A percentile compares a stretch with the other conserved stretches of the same genome.
These are phyloP conservation scores for Colletotrichum lindemuthianum DNA, from an alignment of 2,329 filamentous ascomycete genomes.

Conservation along the genomic window DNA sequence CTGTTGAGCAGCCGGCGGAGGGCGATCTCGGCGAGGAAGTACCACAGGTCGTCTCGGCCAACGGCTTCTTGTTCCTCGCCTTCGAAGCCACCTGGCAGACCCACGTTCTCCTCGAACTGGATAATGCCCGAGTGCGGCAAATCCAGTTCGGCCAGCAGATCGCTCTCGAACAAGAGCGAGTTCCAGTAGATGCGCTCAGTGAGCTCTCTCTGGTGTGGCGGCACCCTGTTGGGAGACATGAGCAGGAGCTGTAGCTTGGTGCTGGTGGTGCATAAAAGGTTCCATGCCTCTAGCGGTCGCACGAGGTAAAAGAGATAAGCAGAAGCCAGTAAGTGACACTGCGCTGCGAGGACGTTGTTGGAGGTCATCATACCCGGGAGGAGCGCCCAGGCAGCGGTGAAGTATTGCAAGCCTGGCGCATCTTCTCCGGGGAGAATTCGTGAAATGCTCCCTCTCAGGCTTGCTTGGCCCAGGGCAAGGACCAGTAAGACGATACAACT, in stretches of 20 bases:
- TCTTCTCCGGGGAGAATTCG: constrained; percentile 74
- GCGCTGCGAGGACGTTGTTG: constrained; percentile 80
- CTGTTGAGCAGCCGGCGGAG: constrained; percentile 80
- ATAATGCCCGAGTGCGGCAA: constrained; percentile 85
- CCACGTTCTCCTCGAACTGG: constrained; percentile 83
- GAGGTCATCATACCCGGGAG: constrained; percentile 82
- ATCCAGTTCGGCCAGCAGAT: constrained; percentile 81
- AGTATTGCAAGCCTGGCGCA: constrained; percentile 80
- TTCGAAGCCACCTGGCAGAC: constrained; percentile 81
- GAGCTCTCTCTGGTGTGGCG: constrained; percentile 75
- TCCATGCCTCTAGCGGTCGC: constrained; percentile 86
- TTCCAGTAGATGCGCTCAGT: constrained; percentile 88
- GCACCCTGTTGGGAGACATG: constrained; percentile 77
- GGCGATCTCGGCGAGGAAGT: constrained; percentile 86
- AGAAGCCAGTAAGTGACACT: constrained; percentile 83
- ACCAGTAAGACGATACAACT: constrained; percentile 86
- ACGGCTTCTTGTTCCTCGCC: constrained; percentile 72
- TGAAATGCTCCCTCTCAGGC: constrained; percentile 79
- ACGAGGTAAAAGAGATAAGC: constrained; percentile 87
- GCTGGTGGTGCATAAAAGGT: constrained; percentile 79
- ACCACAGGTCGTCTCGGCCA: constrained; percentile 84
- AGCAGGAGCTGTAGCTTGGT: constrained; percentile 84
- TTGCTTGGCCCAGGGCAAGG: constrained; percentile 80
- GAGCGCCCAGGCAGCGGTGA: constrained; percentile 81
- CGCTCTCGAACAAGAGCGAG: constrained; percentile 81